A percentile compares a stretch with the other conserved stretches of the same genome.
phyloP scores from a whole-genome alignment of 2,329 filamentous ascomycete genomes.

The Macroventuria anomochaeta region DNA sequence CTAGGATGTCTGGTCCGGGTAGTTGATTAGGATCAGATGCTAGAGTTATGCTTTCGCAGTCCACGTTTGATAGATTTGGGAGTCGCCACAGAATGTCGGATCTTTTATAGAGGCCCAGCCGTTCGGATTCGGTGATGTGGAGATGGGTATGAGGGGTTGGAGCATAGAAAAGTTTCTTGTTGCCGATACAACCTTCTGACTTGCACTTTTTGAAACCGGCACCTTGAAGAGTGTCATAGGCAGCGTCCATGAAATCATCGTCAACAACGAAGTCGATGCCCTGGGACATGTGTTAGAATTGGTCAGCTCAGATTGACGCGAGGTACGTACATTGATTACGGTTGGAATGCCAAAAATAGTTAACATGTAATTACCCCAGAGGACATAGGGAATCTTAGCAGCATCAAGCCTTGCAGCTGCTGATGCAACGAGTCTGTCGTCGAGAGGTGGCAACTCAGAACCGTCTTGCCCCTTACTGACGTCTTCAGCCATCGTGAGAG shows the following conservation, averaged over 20 bases:
- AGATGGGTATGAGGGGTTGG: conserved; percentile 6
- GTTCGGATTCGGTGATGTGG: conserved; percentile 5
- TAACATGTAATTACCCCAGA: conserved; percentile 11
- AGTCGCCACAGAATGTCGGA: conserved; percentile 5
- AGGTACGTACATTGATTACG: conserved; percentile 4
- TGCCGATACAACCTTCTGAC: conserved; percentile 3
- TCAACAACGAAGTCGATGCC: conserved; percentile 9
- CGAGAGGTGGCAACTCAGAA: conserved; percentile 6
- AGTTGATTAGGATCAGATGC: conserved; percentile 8
- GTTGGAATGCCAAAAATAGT: conserved; percentile 6
- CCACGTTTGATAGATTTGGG: conserved; percentile 2
- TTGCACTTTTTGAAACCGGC: conserved; percentile 5
- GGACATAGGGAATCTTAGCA: conserved; percentile 5
- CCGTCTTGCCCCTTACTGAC: conserved; percentile 1
- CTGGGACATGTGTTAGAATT: conserved; percentile 3
- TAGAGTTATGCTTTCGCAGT: conserved; percentile 6
- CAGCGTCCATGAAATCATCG: conserved; percentile 9
- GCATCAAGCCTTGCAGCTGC: conserved; percentile 10
- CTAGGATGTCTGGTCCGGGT: conserved; percentile 9
- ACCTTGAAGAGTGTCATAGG: conserved; percentile 5
- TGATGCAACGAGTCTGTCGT: conserved; percentile 7
- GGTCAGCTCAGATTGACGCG: background rate
- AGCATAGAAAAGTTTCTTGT: conserved; percentile 4
- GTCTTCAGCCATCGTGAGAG: conserved; percentile 1
- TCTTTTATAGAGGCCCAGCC: conserved; percentile 3